Evolutionary conservation across 257 asterid species (phyloP).

Genomic region (Fraxinus cuspidata): DNA sequence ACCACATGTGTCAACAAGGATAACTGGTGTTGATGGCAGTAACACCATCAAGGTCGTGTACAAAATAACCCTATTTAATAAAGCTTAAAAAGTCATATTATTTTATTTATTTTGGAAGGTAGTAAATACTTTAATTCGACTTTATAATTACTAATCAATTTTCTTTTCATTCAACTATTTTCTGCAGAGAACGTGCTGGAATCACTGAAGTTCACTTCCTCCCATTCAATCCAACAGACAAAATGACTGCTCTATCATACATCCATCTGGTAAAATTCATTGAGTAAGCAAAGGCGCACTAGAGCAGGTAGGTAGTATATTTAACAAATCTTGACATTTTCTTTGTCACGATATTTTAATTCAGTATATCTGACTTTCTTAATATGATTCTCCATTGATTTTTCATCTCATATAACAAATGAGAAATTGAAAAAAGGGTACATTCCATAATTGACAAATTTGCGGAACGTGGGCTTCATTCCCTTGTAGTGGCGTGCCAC

Average conservation of each 20-base stretch:
- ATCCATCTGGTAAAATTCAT: slow-evolving; percentile 54
- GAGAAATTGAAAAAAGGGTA: too few relatives aligned
- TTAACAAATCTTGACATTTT: too few relatives aligned
- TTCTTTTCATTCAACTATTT: not conserved
- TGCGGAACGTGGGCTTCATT: too few relatives aligned
- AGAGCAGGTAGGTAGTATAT: slow-evolving; percentile 49
- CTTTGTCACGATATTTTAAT: too few relatives aligned
- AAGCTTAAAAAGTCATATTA: too few relatives aligned
- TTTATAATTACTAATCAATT: not conserved
- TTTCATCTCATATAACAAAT: too few relatives aligned
- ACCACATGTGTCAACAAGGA: slow-evolving; percentile 51
- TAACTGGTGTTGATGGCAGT: slow-evolving; percentile 63
- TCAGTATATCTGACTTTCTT: too few relatives aligned
- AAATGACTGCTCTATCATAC: slow-evolving; percentile 69
- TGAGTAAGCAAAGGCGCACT: slow-evolving; percentile 86
- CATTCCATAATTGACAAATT: too few relatives aligned
- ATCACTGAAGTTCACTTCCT: slow-evolving; percentile 33
- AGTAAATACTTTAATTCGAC: not conserved
- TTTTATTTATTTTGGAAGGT: too few relatives aligned
- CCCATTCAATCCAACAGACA: slow-evolving; percentile 71
- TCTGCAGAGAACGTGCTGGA: slow-evolving; percentile 62
- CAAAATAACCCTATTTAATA: too few relatives aligned
- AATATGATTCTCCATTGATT: too few relatives aligned
- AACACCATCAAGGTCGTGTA: slow-evolving; percentile 51
- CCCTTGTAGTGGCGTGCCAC: too few relatives aligned